Conservation (phyloP, 2,329 filamentous ascomycete species). For the Parastagonospora avenae region DNA sequence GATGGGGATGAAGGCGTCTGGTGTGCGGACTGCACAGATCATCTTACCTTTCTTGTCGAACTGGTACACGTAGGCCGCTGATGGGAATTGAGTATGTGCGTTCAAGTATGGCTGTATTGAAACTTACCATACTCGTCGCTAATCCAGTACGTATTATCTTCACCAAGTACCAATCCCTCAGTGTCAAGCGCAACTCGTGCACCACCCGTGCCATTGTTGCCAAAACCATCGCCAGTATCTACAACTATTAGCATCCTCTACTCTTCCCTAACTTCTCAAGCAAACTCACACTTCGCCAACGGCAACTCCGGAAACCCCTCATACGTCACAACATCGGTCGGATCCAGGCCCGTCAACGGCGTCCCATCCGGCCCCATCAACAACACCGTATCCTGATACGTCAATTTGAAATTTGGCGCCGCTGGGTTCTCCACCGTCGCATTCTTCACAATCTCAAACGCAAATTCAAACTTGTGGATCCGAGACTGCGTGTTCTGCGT, state of each 20-base stretch:
- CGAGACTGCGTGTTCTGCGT: constrained; percentile 71
- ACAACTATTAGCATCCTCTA: constrained; percentile 1
- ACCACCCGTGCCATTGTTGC: constrained; percentile 63
- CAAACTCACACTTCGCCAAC: constrained; percentile 57
- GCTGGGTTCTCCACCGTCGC: constrained; percentile 61
- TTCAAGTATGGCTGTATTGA: background rate
- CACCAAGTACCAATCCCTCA: constrained; percentile 68
- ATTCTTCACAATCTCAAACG: constrained; percentile 58
- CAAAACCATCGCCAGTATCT: constrained; percentile 70
- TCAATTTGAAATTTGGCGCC: constrained; percentile 64
- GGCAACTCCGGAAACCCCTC: constrained; percentile 67
- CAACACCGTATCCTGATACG: constrained; percentile 68
- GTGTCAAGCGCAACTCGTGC: constrained; percentile 65
- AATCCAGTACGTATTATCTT: constrained; percentile 69
- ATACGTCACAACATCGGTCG: constrained; percentile 49
- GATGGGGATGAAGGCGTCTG: constrained; percentile 66
- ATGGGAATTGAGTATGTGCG: background rate
- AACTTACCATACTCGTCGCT: constrained; percentile 55
- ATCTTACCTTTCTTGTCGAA: constrained; percentile 65
- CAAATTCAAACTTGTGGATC: constrained; percentile 70
- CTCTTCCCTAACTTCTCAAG: background rate
- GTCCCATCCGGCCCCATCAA: constrained; percentile 67
- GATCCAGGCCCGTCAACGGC: constrained; percentile 56
- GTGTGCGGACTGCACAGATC: constrained; percentile 67
- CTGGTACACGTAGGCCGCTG: constrained; percentile 71